Percentiles rank a stretch among this genome's conserved stretches.
Evolutionary conservation across 345 rosid species (phyloP).

Genomic region (Mallotus nudiflorus): DNA sequence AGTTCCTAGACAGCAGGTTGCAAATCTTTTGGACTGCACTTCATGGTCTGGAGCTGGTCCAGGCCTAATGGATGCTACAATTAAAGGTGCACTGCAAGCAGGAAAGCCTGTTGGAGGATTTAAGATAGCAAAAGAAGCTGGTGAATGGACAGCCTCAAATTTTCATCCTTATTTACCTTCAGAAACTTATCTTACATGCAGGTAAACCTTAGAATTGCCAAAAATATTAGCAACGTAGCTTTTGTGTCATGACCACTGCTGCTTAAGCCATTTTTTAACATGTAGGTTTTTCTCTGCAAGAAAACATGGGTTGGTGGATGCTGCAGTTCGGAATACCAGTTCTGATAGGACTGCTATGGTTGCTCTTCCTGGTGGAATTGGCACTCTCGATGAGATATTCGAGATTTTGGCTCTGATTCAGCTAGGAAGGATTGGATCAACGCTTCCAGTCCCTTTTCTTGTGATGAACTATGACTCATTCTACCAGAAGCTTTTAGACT

Average conservation of each 20-base stretch:
- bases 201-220: slow-evolving; percentile 38
- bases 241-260: not conserved
- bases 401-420: slow-evolving; percentile 85
- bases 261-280: slow-evolving; percentile 5
- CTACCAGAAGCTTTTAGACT: slow-evolving; percentile 72
- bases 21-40: slow-evolving; percentile 75
- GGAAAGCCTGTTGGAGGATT: slow-evolving; percentile 82
- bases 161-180: slow-evolving; percentile 77
- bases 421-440: slow-evolving; percentile 75
- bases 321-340: slow-evolving; percentile 53
- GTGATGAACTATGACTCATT: slow-evolving; percentile 86
- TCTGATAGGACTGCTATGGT: slow-evolving; percentile 73
- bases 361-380: slow-evolving; percentile 89
- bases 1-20: slow-evolving; percentile 48
- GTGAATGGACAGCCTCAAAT: slow-evolving; percentile 89
- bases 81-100: slow-evolving; percentile 79
- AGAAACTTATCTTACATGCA: slow-evolving; percentile 82
- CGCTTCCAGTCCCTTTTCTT: slow-evolving; percentile 71
- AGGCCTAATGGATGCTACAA: slow-evolving; percentile 92
- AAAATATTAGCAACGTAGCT: not conserved
- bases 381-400: slow-evolving; percentile 86
- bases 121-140: slow-evolving; percentile 82
- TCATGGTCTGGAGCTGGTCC: slow-evolving; percentile 98
- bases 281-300: slow-evolving; percentile 93
- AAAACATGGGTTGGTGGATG: slow-evolving; percentile 89